A percentile compares a stretch with the other conserved stretches of the same genome.
Evolutionary conservation across 345 rosid species (phyloP).

Genomic region (Citrus medica): DNA sequence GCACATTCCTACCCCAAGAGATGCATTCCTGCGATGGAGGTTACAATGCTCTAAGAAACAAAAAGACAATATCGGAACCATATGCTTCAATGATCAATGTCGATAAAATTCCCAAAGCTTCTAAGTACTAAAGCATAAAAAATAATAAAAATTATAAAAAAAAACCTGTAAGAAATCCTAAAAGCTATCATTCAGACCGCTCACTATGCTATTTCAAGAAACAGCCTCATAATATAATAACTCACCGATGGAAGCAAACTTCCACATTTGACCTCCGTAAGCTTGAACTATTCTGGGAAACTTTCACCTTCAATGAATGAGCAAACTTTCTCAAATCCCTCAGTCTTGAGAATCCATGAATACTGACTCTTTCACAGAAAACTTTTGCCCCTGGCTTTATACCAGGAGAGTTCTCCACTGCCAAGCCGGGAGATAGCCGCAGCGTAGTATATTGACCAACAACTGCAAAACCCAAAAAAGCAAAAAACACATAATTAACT

Average conservation of each 20-base stretch:
- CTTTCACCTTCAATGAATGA: constrained; percentile 57
- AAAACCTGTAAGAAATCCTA: neutral
- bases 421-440: constrained; percentile 45
- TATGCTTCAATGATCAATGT: neutral
- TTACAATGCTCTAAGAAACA: neutral
- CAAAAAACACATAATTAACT: neutral
- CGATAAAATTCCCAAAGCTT: neutral
- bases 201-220: neutral
- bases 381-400: constrained; percentile 46
- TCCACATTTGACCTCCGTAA: constrained; percentile 40
- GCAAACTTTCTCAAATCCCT: constrained; percentile 58
- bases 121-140: neutral
- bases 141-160: too few species aligned
- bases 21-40: constrained; percentile 57
- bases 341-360: constrained; percentile 63
- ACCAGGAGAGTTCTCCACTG: constrained; percentile 69
- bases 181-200: neutral
- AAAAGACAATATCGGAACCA: neutral
- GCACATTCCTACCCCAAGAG: constrained; percentile 80
- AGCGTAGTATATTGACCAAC: constrained; percentile 44
- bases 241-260: constrained; percentile 87
- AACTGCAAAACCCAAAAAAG: constrained; percentile 35
- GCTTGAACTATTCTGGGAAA: constrained; percentile 36
- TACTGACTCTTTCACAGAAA: constrained; percentile 67
- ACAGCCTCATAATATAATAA: neutral